Percentiles rank a stretch among this genome's conserved stretches.
Evolutionary conservation across 2,329 filamentous ascomycete genomes (phyloP).

Genomic region (Metarhizium humberi): DNA sequence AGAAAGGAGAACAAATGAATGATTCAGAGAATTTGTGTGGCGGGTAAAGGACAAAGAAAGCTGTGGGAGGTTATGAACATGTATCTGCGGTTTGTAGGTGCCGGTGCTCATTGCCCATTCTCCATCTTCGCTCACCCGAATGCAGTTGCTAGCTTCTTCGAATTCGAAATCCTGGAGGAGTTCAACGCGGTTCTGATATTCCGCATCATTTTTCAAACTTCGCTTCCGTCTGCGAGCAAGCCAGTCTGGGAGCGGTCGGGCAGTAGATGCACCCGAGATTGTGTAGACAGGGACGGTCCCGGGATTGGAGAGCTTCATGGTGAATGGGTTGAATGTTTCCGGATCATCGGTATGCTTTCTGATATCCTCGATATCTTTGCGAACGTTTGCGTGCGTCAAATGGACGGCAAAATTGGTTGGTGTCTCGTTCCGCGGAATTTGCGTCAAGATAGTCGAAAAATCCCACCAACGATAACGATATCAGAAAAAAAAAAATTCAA

Average conservation of each 20-base stretch:
- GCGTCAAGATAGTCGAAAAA: neutral
- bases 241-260: constrained; percentile 88
- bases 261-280: constrained; percentile 81
- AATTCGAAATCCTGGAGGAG: constrained; percentile 97
- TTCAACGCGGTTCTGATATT: constrained; percentile 90
- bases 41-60: constrained; percentile 88
- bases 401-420: neutral
- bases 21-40: constrained; percentile 86
- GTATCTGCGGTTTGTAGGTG: constrained; percentile 61
- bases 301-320: constrained; percentile 75
- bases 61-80: constrained; percentile 90
- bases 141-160: constrained; percentile 85
- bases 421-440: neutral
- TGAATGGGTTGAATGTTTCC: neutral
- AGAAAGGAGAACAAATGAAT: constrained; percentile 81
- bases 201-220: constrained; percentile 83
- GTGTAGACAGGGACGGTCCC: constrained; percentile 88
- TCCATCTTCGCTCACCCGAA: constrained; percentile 87
- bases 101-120: constrained; percentile 96
- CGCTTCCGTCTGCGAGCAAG: constrained; percentile 81
- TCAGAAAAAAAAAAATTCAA: constrained; percentile 3
- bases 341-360: neutral
- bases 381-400: neutral
- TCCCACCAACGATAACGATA: neutral
- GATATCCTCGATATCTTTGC: neutral